Evolutionary conservation across 176 grass and related monocot genomes (phyloP), one percentile per base, ranked within the genome.

Genomic region (Oryza punctata): DNA sequence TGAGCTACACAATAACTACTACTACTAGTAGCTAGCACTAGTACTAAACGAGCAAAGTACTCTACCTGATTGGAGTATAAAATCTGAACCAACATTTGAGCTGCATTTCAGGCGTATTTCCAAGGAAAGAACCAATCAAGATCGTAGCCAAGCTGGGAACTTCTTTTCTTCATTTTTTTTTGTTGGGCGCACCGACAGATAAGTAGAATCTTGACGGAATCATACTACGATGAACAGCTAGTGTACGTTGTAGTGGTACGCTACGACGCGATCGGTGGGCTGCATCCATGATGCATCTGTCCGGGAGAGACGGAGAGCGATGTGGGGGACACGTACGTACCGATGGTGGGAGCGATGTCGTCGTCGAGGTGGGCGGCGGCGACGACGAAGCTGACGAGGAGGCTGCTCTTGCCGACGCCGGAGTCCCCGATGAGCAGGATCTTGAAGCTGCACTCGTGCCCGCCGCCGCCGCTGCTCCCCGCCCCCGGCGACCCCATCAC

Each of bases 371-470:
- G 73, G 44, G 90, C 77, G 6, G 88, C 32, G 32, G 32, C 32
- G 32, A 33, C 32, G 32, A 95, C 92, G 87, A 98, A 98, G 82
- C 93, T 93, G 72, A 93, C 85, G 70, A 98, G 91, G 40, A 98
- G 87, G 85, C 93, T 98, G 84, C 96, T 98, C 93, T 98, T 98
- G 60, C 96, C 96, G 72, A 98, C 96, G 19, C 65, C 91, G 25
- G 96, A 98, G 69, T 98, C 96, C 66, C 96, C 96, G 73, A 98
- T 95, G 63, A 98, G 82, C 15, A 98, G 91, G 70, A 93, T 90
- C 82, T 98, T 98, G 85, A 98, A 95, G 69, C 91, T 91, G 90
- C 92, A 98, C 33, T 95, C 93, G 83, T 93, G 91, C 15, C 82
- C 82, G 0, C 32, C 33, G 47, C 47, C 47, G 47, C 47, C 45